Conservation (phyloP, 345 rosid species). For the Linum usitatissimum region DNA sequence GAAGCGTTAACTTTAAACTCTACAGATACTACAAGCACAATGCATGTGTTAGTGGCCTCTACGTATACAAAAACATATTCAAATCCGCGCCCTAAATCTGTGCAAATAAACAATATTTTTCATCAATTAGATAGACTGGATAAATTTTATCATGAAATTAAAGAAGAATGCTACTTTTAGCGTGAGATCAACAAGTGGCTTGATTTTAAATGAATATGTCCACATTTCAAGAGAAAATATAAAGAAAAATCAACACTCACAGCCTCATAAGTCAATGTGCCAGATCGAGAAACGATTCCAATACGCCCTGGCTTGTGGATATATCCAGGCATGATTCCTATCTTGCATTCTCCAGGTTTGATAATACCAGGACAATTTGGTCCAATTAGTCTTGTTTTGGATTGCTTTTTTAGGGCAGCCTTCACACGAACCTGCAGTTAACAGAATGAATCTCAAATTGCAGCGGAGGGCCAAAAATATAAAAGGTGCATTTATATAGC, state of each 20-base stretch:
- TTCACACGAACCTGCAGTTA: constrained; percentile 75
- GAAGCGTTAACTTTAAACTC: neutral
- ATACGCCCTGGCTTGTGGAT: constrained; percentile 94
- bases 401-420: constrained; percentile 78
- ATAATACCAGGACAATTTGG: constrained; percentile 97
- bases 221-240: neutral
- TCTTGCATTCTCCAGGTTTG: constrained; percentile 89
- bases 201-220: too few species aligned
- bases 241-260: constrained; percentile 32
- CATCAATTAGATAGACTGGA: too few species aligned
- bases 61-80: too few species aligned
- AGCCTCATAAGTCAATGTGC: constrained; percentile 97
- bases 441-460: neutral
- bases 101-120: too few species aligned
- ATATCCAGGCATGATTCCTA: constrained; percentile 96
- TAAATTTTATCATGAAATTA: too few species aligned
- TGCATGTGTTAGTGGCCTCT: neutral
- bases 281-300: constrained; percentile 93
- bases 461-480: neutral
- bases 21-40: neutral
- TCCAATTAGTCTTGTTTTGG: constrained; percentile 84
- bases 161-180: too few species aligned
- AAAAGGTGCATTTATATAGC: too few species aligned
- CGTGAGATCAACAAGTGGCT: too few species aligned
- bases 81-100: too few species aligned